These are phyloP conservation scores for Penicillium atrosanguineum DNA, from an alignment of 495 filamentous ascomycete genomes.

Conservation along the genomic window DNA sequence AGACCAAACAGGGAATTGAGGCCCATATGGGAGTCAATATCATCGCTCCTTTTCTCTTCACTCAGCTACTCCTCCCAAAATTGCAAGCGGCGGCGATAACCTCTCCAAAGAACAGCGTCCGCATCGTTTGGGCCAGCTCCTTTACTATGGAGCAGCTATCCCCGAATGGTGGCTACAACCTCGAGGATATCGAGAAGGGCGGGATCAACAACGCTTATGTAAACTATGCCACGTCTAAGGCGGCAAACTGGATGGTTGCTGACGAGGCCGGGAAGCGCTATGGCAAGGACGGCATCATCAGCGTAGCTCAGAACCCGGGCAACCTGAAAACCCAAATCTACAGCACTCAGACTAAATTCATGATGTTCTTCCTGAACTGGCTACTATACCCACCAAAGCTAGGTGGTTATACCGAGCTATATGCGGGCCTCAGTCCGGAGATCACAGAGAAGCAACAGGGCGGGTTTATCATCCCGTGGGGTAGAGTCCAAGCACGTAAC, in stretches of 20 bases:
- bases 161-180: constrained; percentile 20
- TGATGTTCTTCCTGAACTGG: constrained; percentile 14
- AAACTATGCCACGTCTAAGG: constrained; percentile 40
- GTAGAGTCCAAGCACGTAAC: too few relatives aligned
- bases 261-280: constrained; percentile 29
- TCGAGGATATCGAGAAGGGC: constrained; percentile 22
- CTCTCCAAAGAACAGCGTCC: constrained; percentile 2
- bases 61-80: constrained; percentile 10
- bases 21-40: constrained; percentile 9
- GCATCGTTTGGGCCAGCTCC: constrained; percentile 34
- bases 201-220: constrained; percentile 8
- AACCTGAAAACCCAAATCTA: constrained; percentile 34
- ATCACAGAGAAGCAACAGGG: too few relatives aligned
- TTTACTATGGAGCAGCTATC: constrained; percentile 20
- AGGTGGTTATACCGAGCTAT: constrained; percentile 43
- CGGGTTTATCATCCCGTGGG: too few relatives aligned
- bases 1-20: constrained; percentile 10
- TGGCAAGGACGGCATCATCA: constrained; percentile 29
- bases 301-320: constrained; percentile 42
- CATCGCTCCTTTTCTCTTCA: constrained; percentile 12
- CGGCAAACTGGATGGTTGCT: constrained; percentile 35
- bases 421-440: constrained; percentile 38
- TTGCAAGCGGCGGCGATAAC: constrained; percentile 7
- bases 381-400: constrained; percentile 26
- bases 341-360: constrained; percentile 14